A percentile compares a stretch with the other conserved stretches of the same genome.
Evolutionary conservation across 768 basidiomycete species (phyloP).

Genomic region (Boletus bicolor): DNA sequence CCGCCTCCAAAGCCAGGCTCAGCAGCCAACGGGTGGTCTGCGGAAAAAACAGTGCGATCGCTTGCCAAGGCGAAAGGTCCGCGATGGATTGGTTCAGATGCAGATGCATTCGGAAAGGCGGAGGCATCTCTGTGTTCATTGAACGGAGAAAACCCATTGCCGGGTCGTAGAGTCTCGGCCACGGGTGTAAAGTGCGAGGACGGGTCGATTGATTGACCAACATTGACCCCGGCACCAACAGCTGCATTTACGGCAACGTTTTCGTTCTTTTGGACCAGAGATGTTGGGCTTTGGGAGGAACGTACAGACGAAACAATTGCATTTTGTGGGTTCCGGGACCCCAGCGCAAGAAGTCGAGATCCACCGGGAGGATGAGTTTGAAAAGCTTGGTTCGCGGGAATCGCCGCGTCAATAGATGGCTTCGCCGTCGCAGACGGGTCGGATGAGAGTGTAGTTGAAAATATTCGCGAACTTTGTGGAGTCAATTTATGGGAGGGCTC

Average conservation of each 20-base stretch:
- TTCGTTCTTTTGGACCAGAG: constrained; percentile 26
- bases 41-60: constrained; percentile 24
- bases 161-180: constrained; percentile 12
- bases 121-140: constrained; percentile 39
- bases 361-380: constrained; percentile 41
- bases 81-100: constrained; percentile 22
- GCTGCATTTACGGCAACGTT: constrained; percentile 6
- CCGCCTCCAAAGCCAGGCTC: constrained; percentile 18
- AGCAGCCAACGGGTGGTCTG: constrained; percentile 18
- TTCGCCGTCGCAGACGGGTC: constrained; percentile 20
- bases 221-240: constrained; percentile 8
- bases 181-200: constrained; percentile 11
- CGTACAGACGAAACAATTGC: constrained; percentile 14
- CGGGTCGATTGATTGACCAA: constrained; percentile 15
- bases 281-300: constrained; percentile 23
- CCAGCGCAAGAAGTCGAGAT: constrained; percentile 43
- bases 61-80: constrained; percentile 12
- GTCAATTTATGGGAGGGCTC: constrained; percentile 20
- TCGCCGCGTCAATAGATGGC: constrained; percentile 40
- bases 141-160: constrained; percentile 52
- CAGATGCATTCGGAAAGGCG: constrained; percentile 4
- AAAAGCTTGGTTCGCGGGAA: constrained; percentile 29
- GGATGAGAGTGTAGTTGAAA: constrained; percentile 31
- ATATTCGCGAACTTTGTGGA: constrained; percentile 35
- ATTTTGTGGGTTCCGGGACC: constrained; percentile 27